Evolutionary conservation across 2,329 filamentous ascomycete species (phyloP).

Genomic region (Arthrinium phaeospermum): DNA sequence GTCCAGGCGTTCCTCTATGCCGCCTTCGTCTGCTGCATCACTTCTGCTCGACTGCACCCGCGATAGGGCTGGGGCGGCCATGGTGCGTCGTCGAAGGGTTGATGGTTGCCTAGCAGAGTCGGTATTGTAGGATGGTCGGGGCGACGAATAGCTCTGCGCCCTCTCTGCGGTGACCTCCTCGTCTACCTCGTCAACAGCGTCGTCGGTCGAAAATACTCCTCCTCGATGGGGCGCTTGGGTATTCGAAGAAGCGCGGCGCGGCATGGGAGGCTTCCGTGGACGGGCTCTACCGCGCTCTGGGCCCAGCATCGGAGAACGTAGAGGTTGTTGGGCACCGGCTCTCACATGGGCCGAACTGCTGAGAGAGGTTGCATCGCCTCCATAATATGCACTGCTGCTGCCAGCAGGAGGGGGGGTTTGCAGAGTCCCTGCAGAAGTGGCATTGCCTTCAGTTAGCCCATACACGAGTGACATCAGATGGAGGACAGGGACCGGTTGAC

Average conservation of each 20-base stretch:
- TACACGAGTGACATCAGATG: slow-evolving; percentile 15
- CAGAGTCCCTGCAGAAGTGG: slow-evolving; percentile 39
- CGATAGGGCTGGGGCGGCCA: slow-evolving; percentile 43
- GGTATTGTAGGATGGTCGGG: slow-evolving; percentile 37
- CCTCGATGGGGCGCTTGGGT: slow-evolving; percentile 76
- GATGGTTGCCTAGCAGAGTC: slow-evolving; percentile 38
- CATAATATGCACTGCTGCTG: slow-evolving; percentile 1
- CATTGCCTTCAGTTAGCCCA: slow-evolving; percentile 31
- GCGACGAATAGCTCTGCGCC: slow-evolving; percentile 46
- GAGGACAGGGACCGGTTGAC: slow-evolving; percentile 11
- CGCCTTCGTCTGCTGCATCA: slow-evolving; percentile 37
- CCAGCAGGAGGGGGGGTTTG: slow-evolving; percentile 37
- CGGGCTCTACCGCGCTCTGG: slow-evolving; percentile 57
- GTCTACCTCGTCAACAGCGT: slow-evolving; percentile 81
- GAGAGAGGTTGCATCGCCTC: slow-evolving; percentile 25
- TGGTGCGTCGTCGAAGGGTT: slow-evolving; percentile 46
- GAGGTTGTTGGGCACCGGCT: slow-evolving; percentile 41
- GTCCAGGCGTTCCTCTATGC: slow-evolving; percentile 36
- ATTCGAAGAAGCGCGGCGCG: slow-evolving; percentile 77
- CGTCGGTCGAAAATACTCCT: slow-evolving; percentile 88
- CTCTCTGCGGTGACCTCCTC: slow-evolving; percentile 60
- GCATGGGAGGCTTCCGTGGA: slow-evolving; percentile 74
- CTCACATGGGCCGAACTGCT: slow-evolving; percentile 44
- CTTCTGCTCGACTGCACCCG: slow-evolving; percentile 49
- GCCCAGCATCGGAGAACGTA: slow-evolving; percentile 49